Conservation (phyloP, 2,329 filamentous ascomycete genomes). For the Westerdykella sp. region DNA sequence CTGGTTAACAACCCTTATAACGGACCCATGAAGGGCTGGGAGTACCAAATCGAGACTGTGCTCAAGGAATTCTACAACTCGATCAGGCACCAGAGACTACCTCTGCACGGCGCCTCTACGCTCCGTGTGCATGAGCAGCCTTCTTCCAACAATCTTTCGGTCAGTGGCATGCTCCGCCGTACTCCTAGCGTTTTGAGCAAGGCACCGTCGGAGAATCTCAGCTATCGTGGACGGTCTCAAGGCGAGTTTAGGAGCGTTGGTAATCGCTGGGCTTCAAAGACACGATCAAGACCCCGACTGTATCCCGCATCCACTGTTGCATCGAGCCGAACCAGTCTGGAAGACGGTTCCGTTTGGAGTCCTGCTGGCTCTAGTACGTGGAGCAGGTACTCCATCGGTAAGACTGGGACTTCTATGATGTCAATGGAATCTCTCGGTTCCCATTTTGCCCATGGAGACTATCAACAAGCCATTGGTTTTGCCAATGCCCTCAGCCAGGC, state of each 20-base stretch:
- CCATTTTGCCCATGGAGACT: constrained; percentile 68
- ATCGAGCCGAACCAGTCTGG: constrained; percentile 88
- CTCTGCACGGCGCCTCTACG: constrained; percentile 67
- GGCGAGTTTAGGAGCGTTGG: constrained; percentile 58
- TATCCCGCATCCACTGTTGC: constrained; percentile 75
- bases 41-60: constrained; percentile 80
- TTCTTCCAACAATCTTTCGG: constrained; percentile 58
- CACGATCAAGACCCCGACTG: constrained; percentile 69
- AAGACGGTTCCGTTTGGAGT: constrained; percentile 89
- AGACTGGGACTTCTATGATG: constrained; percentile 75
- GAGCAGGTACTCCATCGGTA: constrained; percentile 88
- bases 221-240: constrained; percentile 63
- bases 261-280: constrained; percentile 77
- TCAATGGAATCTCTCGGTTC: constrained; percentile 88
- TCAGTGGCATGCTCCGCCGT: constrained; percentile 67
- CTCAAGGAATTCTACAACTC: constrained; percentile 88
- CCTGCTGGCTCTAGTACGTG: constrained; percentile 87
- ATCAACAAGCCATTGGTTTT: constrained; percentile 95
- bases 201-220: constrained; percentile 74
- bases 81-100: constrained; percentile 80
- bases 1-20: constrained; percentile 72
- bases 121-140: constrained; percentile 43
- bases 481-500: constrained; percentile 94
- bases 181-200: constrained; percentile 90
- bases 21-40: constrained; percentile 74